Evolutionary conservation across 2,329 filamentous ascomycete species (phyloP).

Genomic region (Colletotrichum sp.): DNA sequence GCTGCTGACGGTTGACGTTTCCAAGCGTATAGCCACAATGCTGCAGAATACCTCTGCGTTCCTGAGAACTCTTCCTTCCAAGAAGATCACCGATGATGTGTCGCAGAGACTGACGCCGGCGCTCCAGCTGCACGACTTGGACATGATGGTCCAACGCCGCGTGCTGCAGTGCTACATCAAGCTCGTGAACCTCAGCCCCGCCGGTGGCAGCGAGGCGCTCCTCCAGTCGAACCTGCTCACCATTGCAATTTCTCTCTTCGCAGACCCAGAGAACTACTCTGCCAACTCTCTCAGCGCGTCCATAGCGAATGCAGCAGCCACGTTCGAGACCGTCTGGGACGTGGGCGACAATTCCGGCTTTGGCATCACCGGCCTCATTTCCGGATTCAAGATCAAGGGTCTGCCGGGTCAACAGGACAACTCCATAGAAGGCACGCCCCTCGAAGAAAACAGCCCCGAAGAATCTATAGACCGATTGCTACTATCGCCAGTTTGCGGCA

Average conservation of each 20-base stretch:
- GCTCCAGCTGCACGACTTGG: conserved; percentile 86
- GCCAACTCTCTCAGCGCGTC: conserved; percentile 86
- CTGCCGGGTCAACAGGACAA: conserved; percentile 73
- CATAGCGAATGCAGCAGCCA: conserved; percentile 87
- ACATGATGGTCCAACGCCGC: conserved; percentile 89
- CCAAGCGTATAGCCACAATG: conserved; percentile 91
- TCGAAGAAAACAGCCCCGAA: conserved; percentile 65
- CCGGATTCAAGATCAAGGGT: conserved; percentile 74
- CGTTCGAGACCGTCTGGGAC: conserved; percentile 95
- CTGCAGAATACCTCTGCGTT: conserved; percentile 93
- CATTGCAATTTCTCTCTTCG: conserved; percentile 87
- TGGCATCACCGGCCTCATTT: conserved; percentile 85
- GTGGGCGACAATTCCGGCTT: conserved; percentile 94
- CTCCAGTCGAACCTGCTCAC: conserved; percentile 92
- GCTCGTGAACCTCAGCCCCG: conserved; percentile 85
- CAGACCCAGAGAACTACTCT: conserved; percentile 88
- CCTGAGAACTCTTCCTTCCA: conserved; percentile 80
- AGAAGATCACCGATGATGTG: conserved; percentile 86
- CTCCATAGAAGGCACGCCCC: conserved; percentile 43
- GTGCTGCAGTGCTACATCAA: conserved; percentile 96
- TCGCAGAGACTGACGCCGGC: conserved; percentile 83
- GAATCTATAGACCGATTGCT: conserved; percentile 66
- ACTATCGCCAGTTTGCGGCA: conserved; percentile 77
- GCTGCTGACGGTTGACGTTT: conserved; percentile 90
- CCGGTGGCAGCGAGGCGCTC: conserved; percentile 83